These are phyloP conservation scores for Epichloe elymi DNA, from an alignment of 2,329 filamentous ascomycete species.

Conservation along the genomic window DNA sequence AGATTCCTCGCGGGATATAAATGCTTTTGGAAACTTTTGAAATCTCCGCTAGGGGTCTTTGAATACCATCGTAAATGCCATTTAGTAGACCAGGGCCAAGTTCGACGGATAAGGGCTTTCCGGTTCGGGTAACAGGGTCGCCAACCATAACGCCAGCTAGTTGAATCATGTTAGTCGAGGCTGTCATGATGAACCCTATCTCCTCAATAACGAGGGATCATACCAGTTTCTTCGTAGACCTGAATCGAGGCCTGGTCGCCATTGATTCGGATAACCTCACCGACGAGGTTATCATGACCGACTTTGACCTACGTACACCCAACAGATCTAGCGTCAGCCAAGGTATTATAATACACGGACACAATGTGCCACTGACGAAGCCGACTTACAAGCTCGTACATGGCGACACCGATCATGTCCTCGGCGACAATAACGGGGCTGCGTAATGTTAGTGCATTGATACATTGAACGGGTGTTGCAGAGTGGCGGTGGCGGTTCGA, in stretches of 20 bases:
- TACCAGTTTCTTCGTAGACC: slow-evolving; percentile 98
- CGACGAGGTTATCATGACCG: slow-evolving; percentile 80
- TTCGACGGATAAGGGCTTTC: slow-evolving; percentile 94
- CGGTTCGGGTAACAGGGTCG: slow-evolving; percentile 79
- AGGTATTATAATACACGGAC: background rate
- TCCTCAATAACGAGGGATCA: slow-evolving; percentile 10
- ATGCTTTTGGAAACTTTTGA: slow-evolving; percentile 68
- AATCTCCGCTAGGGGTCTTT: slow-evolving; percentile 83
- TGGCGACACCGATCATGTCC: slow-evolving; percentile 97
- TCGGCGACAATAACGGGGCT: slow-evolving; percentile 93
- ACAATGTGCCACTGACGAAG: background rate
- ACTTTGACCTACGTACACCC: slow-evolving; percentile 57
- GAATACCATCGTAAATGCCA: slow-evolving; percentile 99
- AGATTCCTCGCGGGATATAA: slow-evolving; percentile 93
- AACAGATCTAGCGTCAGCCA: background rate
- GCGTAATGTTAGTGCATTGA: slow-evolving; percentile 11
- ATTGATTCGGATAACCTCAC: slow-evolving; percentile 97
- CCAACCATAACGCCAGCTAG: slow-evolving; percentile 88
- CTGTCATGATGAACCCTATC: background rate
- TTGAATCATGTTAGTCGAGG: background rate
- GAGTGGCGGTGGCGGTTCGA: slow-evolving; percentile 13
- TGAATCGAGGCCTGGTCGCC: slow-evolving; percentile 93
- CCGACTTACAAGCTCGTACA: slow-evolving; percentile 84
- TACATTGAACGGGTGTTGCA: slow-evolving; percentile 5
- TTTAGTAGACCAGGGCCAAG: slow-evolving; percentile 94